Evolutionary conservation across 73 alveolate genomes (phyloP), one percentile per base, ranked within the genome.

Genomic region (Loxodes magnus): DNA sequence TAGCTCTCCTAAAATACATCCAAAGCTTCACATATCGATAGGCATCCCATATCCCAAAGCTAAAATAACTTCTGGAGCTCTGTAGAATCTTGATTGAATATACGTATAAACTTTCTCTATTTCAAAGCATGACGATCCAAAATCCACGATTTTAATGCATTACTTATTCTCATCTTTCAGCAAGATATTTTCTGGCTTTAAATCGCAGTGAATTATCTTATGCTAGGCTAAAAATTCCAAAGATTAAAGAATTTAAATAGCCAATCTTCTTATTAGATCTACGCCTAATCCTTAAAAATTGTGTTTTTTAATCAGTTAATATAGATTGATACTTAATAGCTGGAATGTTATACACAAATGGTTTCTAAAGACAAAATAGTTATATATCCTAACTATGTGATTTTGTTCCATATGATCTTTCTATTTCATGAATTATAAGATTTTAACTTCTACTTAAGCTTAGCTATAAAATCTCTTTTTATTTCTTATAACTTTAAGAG

Each of bases 21-120:
- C 98, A 49, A 91, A 79, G 42, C 94, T 72, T 97, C 98, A 91
- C 86, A 91, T 91, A 79, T 91, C 98, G 20, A 87, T 91, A 6
- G 87, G 84, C 22, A 74, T 77, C 30, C 88, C 86, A 66, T 91
- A 91, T 16, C 80, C 74, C 43, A 83, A 66, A 5, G 97, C 98
- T 24, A 91, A 77, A 43, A 91, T 91, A 4, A 91, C 88, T 67
- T 91, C 98, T 16, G 98, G 98, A 10, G 97, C 94, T 55, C 98
- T 52, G 67, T 91, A 91, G 56, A 77, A 88, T 52, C 98, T 57
- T 37, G 94, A 71, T 51, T 91, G 84, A 3, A 91, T 81, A 49
- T 90, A 84, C 14, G 92, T 79, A 46, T 79, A 84, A 12, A 79
- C 53, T 28, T 61, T 37, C 48, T 79, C 67, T 0, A 49, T 69